Evolutionary conservation across 257 asterid species (phyloP), one percentile per base, ranked within the genome.

Genomic region (Petunia axillaris): DNA sequence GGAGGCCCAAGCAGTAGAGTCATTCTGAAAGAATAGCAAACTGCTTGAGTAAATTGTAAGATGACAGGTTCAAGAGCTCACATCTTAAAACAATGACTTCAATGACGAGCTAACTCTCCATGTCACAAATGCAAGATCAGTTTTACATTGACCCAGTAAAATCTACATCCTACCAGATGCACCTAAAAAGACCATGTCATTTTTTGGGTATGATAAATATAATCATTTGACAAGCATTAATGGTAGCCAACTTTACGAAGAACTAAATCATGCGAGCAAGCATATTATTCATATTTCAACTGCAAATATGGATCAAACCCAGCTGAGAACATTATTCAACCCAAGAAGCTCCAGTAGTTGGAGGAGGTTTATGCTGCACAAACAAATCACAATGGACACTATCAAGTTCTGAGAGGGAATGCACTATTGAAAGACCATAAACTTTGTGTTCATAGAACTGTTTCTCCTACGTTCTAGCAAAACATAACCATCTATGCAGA

Each of bases 1-100:
- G 96, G 96, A 84, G 95, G 94, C 58, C 94, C 96, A 78, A 91
- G 93, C 79, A 92, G 73, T 11, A 92, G 88, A 50, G 94, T 89
- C 83, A 91, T 81, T 79, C 96, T 91, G 94, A 79, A 83, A 73
- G 46, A 14, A 79, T 3, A 83, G 76, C 76, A 52, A 38, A 76
- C 16, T 4, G 58, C 16, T 73, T 50, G 15, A 59, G 58, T 66
- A 68, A 67, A 67, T 68, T 41, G 38, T 39, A 65, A 7, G 25
- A 52, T 35, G 54, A 5, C 80, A 35, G 41, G 25, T 59, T 59
- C 71, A 77, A 59, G 13, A 40, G 41, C 68, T 58, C 80, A 40
- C 58, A 77, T 59, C 35, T 77, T 43, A 57, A 25, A 59, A 39
- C 57, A 76, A 16, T 58, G 65, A 55, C 5, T 77, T 77, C 59